A percentile compares a stretch with the other conserved stretches of the same genome.
Evolutionary conservation across 1,139 yeast species (phyloP).

Genomic region (Protomyces pachydermus): DNA sequence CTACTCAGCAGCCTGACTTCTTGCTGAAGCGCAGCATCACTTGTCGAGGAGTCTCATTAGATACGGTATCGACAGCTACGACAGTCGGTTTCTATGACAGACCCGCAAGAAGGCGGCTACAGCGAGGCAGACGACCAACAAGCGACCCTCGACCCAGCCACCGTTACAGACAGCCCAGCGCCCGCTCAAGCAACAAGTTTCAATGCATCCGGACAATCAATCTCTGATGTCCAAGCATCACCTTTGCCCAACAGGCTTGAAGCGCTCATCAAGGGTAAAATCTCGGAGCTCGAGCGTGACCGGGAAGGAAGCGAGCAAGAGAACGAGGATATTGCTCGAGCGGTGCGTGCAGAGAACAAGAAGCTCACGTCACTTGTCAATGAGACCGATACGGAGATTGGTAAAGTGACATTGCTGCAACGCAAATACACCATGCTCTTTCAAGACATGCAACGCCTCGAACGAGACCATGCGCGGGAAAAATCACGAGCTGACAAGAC

Average conservation of each 20-base stretch:
- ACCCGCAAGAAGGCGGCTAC: background rate
- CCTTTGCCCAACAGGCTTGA: conserved; percentile 7
- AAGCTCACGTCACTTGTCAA: conserved; percentile 29
- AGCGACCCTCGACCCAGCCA: background rate
- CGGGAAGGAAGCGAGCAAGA: conserved; percentile 20
- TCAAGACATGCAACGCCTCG: conserved; percentile 32
- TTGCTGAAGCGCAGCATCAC: too few relatives aligned
- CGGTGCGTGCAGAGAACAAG: conserved; percentile 27
- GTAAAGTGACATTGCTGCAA: conserved; percentile 31
- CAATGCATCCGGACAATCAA: background rate
- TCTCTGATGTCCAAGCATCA: background rate
- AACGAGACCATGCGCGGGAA: conserved; percentile 32
- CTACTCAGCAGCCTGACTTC: too few relatives aligned
- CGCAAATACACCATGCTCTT: conserved; percentile 32
- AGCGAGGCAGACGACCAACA: background rate
- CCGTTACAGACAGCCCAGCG: background rate
- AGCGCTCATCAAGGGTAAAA: conserved; percentile 27
- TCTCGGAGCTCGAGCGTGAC: conserved; percentile 27
- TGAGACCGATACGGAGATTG: conserved; percentile 33
- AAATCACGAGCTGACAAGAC: conserved; percentile 29
- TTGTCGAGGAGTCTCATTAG: too few relatives aligned
- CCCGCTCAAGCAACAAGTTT: background rate
- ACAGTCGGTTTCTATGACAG: background rate
- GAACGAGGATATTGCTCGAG: conserved; percentile 24
- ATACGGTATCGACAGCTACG: too few relatives aligned